Evolutionary conservation across 2,329 filamentous ascomycete genomes (phyloP), one percentile per base, ranked within the genome.

Genomic region (Clonostachys solani): DNA sequence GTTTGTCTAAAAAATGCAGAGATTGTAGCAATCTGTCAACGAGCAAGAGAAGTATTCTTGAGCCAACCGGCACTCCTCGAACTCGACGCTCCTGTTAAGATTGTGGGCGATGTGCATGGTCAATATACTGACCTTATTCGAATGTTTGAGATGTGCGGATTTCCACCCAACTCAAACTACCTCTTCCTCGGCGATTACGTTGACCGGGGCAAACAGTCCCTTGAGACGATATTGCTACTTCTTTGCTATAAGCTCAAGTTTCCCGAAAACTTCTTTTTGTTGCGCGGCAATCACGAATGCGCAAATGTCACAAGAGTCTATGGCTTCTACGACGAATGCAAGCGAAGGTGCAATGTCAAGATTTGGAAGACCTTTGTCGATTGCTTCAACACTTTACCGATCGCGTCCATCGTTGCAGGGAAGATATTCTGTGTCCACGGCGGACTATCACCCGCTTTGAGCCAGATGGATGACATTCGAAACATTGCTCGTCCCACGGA

Each of bases 391-490:
- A 92, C 87, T 40, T 78, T 97, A 41, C 92, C 92, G 1, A 96
- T 97, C 60, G 92, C 92, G 40, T 84, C 92, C n/a, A 96, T 96
- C 59, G 92, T 97, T 36, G 92, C 92, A 3, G 90, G 89, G 55
- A 97, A 97, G 73, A 97, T 97, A 49, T 97, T 96, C 65, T 96
- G 92, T 60, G 92, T 97, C 15, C 94, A 99, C 60, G 94, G 94
- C 44, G 94, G 94, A 13, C 75, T 99, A 18, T 96, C 92, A 12
- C 94, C 94, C 2, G 92, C 89, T 43, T 77, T 99, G 44, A 86
- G 87, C 47, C 92, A 97, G 60, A 99, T 99, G 94, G 94, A 97
- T 59, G 92, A 99, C 64, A 99, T 99, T 57, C 86, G 94, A 56
- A 88, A 95, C 63, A 97, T 99, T 67, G 89, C 89, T 44, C 84